Evolutionary conservation across 1,139 yeast genomes (phyloP), one percentile per base, ranked within the genome.

Genomic region (Taiozyma sp.): DNA sequence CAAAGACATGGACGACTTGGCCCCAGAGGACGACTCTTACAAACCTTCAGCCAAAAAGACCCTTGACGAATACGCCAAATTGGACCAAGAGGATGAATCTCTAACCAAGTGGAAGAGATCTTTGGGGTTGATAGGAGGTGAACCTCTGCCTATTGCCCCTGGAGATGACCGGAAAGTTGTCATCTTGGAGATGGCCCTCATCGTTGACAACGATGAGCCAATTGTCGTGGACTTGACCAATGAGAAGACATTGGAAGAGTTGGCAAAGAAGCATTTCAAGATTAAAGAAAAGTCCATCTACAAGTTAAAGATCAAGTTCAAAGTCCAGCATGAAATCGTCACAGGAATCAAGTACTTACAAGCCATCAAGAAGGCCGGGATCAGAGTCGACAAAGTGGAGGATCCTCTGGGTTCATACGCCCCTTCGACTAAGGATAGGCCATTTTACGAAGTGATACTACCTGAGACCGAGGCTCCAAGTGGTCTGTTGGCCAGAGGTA

Each of bases 401-500:
- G 96, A 89, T 67, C 95, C 95, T 47, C 75, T 88, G 65, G 97
- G 97, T 2, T 84, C 95, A 7, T 90, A 85, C 65, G 93, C 96
- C 14, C 97, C 97, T 59, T 87, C 80, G 68, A 88, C 97, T n/a
- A 74, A 72, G 52, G 88, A 81, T 45, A 88, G 85, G 65, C 96
- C 96, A 10, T 84, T 67, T 62, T 90, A 91, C 68, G 93, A 84
- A 64, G 88, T 83, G 58, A 75, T 75, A 44, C 77, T 90, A 57
- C 80, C 85, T n/a, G 95, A 85, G 64, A 91, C 88, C 53, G 96
- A 89, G 68, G 97, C 97, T 16, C 98, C 98, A 40, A 77, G 88
- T 47, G 97, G 97, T 2, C 70, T 90, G 68, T 70, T 91, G 59
- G 96, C 95, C 3, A 80, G 97, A 68, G 97, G 97, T 45, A 76